Evolutionary conservation across 129 eudicot genomes (phyloP).

Genomic region (Helichrysum umbraculigerum): DNA sequence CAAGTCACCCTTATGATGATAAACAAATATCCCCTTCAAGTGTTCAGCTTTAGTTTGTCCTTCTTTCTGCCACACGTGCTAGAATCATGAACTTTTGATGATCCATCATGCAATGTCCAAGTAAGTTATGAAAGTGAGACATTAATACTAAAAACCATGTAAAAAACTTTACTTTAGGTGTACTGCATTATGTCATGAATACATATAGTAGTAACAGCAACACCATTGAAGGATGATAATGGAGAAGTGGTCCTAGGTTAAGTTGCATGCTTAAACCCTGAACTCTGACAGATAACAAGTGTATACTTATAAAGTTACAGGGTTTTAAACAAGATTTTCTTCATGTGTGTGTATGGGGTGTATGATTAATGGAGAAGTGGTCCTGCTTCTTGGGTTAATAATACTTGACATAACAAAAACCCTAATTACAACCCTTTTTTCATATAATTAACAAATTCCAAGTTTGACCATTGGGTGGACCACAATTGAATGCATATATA

Average conservation of each 20-base stretch:
- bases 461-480: constrained; percentile 37
- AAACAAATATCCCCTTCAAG: constrained; percentile 21
- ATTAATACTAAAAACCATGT: constrained; percentile 23
- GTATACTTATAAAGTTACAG: constrained; percentile 11
- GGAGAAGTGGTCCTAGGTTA: constrained; percentile 42
- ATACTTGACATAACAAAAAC: constrained; percentile 8
- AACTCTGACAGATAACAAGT: constrained; percentile 30
- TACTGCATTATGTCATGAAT: constrained; percentile 28
- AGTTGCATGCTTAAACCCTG: constrained; percentile 32
- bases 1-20: constrained; percentile 4
- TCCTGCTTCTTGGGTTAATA: constrained; percentile 42
- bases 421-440: constrained; percentile 19
- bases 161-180: constrained; percentile 21
- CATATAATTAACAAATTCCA: constrained; percentile 17
- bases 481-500: constrained; percentile 20
- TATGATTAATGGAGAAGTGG: constrained; percentile 34
- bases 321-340: constrained; percentile 24
- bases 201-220: constrained; percentile 1
- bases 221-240: constrained; percentile 29
- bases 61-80: constrained; percentile 24
- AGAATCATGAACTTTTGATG: constrained; percentile 13
- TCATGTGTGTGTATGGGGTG: constrained; percentile 42
- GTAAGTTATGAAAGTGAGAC: constrained; percentile 26
- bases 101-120: constrained; percentile 20
- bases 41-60: constrained; percentile 32